Evolutionary conservation across 768 basidiomycete species (phyloP).

Genomic region (Tremella yokohamensis): DNA sequence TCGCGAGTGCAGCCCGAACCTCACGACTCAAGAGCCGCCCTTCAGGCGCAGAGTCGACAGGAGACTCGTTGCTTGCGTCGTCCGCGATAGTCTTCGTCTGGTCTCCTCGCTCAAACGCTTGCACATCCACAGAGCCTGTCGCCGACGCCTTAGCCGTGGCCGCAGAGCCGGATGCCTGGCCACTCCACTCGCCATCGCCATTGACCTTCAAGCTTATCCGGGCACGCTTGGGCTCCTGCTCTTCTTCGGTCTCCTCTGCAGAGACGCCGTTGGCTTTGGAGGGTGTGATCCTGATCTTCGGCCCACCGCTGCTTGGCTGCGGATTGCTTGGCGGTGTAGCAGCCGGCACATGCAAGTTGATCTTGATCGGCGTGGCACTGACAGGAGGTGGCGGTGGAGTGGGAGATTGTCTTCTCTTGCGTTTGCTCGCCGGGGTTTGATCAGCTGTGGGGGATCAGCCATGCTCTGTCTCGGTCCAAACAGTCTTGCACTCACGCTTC

Average conservation of each 20-base stretch:
- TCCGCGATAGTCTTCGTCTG: slow-evolving; percentile 6
- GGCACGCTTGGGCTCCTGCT: neutral
- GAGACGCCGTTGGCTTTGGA: slow-evolving; percentile 3
- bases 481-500: slow-evolving; percentile 3
- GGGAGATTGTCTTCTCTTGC: slow-evolving; percentile 17
- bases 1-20: slow-evolving; percentile 24
- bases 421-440: slow-evolving; percentile 14
- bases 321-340: neutral
- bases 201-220: slow-evolving; percentile 3
- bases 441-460: neutral
- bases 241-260: slow-evolving; percentile 12
- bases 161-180: neutral
- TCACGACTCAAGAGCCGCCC: slow-evolving; percentile 12
- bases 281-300: neutral
- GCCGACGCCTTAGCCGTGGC: neutral
- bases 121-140: neutral
- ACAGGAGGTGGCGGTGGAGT: slow-evolving; percentile 1
- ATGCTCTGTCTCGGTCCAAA: neutral
- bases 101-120: neutral
- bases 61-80: slow-evolving; percentile 4
- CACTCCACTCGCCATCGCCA: neutral
- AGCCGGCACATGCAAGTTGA: slow-evolving; percentile 7
- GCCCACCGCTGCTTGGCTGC: neutral
- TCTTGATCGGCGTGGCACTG: slow-evolving; percentile 2
- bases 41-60: neutral